phyloP scores from a whole-genome alignment of 108 stramenopile genomes.

The Discostella stelligeroides region DNA sequence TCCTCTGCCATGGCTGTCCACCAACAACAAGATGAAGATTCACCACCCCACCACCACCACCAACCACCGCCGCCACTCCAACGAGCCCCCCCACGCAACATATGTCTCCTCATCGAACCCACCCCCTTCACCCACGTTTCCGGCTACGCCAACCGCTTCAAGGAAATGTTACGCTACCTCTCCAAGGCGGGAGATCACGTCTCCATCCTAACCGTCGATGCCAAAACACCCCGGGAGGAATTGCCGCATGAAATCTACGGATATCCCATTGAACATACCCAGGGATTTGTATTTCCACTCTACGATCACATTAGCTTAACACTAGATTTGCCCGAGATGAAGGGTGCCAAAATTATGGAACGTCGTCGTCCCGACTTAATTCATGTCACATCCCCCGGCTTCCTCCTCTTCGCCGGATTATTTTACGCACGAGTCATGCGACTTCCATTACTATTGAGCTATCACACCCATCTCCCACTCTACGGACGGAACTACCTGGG shows the following conservation, averaged over 20 bases:
- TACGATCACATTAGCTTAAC: slow-evolving; percentile 93
- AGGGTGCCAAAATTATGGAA: slow-evolving; percentile 83
- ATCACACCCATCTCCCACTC: slow-evolving; percentile 95
- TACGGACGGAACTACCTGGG: slow-evolving; percentile 89
- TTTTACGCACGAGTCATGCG: slow-evolving; percentile 86
- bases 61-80: slow-evolving; percentile 65
- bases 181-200: slow-evolving; percentile 90
- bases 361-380: slow-evolving; percentile 88
- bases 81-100: slow-evolving; percentile 62
- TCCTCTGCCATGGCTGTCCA: no score
- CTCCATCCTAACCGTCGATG: slow-evolving; percentile 89
- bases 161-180: slow-evolving; percentile 92
- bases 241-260: slow-evolving; percentile 73
- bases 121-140: slow-evolving; percentile 96
- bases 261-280: slow-evolving; percentile 84
- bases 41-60: no score
- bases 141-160: slow-evolving; percentile 98
- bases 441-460: slow-evolving; percentile 82
- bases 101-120: slow-evolving; percentile 85
- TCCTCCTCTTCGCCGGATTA: slow-evolving; percentile 83
- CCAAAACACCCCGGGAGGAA: slow-evolving; percentile 66
- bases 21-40: no score
- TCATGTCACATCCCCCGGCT: slow-evolving; percentile 95
- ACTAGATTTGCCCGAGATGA: slow-evolving; percentile 87
- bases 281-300: slow-evolving; percentile 93